Percentiles rank a stretch among this genome's conserved stretches.
Conservation (phyloP, 495 filamentous ascomycete species). For the Paragyromitra xinjiangensis region DNA sequence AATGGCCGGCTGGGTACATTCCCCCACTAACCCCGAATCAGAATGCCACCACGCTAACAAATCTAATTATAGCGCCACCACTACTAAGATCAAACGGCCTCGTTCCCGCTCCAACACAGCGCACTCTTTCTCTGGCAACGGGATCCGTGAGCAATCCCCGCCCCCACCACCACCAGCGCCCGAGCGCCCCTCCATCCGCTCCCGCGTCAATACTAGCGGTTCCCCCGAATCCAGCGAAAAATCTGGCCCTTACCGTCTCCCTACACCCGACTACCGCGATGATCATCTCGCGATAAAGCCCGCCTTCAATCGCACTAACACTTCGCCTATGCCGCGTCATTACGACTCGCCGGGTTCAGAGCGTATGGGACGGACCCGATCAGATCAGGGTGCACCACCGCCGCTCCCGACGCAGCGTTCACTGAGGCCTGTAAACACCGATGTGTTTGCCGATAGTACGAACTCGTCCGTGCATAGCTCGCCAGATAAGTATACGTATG, state of each 20-base stretch:
- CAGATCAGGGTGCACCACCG: slow-evolving; percentile 51
- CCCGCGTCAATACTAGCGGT: slow-evolving; percentile 51
- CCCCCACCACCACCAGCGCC: slow-evolving; percentile 60
- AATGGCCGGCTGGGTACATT: slow-evolving; percentile 72
- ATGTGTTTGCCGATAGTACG: slow-evolving; percentile 50
- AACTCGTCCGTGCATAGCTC: slow-evolving; percentile 49
- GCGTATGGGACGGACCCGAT: slow-evolving; percentile 51
- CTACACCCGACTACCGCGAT: slow-evolving; percentile 49
- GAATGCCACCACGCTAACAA: slow-evolving; percentile 5
- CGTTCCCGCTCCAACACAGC: slow-evolving; percentile 71
- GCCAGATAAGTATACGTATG: slow-evolving; percentile 50
- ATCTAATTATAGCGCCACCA: slow-evolving; percentile 52
- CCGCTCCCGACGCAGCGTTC: slow-evolving; percentile 51
- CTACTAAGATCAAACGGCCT: slow-evolving; percentile 56
- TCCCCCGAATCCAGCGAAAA: slow-evolving; percentile 45
- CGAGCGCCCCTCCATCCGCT: slow-evolving; percentile 53
- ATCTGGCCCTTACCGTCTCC: slow-evolving; percentile 48
- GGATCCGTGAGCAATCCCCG: slow-evolving; percentile 67
- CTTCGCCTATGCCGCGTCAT: slow-evolving; percentile 45
- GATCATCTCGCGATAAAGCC: slow-evolving; percentile 46
- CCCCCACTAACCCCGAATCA: slow-evolving; percentile 9
- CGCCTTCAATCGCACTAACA: slow-evolving; percentile 52
- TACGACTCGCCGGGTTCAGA: slow-evolving; percentile 48
- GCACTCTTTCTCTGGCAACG: slow-evolving; percentile 70
- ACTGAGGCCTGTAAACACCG: slow-evolving; percentile 46